Conservation (phyloP, 164 flowering plant genomes). For the Vitis vinifera region ASM3070453v1 NC_081818.1:2030001-2030500, state of each 20-base stretch:
- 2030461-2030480: no score
- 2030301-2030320: no score
- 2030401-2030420: no score
- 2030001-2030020: not conserved
- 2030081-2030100: conserved; percentile 56
- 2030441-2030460: no score
- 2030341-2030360: no score
- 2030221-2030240: not conserved
- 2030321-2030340: no score
- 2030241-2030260: no score
- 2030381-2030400: no score
- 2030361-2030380: no score
- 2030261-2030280: not conserved
- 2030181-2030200: conserved; percentile 43
- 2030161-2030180: conserved; percentile 79
- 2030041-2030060: not conserved
- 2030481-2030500: no score
- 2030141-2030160: conserved; percentile 95
- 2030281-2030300: no score
- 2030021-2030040: not conserved
- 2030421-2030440: no score
- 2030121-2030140: conserved; percentile 84
- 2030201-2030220: conserved; percentile 62
- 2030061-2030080: conserved; percentile 3
- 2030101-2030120: conserved; percentile 71